These are phyloP conservation scores for Aspergillus oerlinghausenensis DNA, from an alignment of 2,329 filamentous ascomycete species.

Conservation along the genomic window DNA sequence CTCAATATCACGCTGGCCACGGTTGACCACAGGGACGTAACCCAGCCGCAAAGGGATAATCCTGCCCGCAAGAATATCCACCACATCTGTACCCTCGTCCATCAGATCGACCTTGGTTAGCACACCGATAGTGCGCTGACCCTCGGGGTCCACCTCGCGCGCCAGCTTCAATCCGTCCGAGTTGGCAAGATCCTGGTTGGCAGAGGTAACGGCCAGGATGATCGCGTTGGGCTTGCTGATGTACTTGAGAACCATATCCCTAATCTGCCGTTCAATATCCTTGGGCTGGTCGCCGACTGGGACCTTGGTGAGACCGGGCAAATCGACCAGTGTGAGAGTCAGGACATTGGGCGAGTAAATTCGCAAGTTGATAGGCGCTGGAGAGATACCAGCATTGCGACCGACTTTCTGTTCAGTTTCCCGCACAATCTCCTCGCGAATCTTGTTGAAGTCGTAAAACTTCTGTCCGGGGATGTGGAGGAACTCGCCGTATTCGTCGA, in stretches of 20 bases:
- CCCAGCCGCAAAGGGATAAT: conserved; percentile 93
- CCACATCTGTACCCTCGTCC: conserved; percentile 97
- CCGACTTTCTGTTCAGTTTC: conserved; percentile 97
- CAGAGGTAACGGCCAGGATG: conserved; percentile 90
- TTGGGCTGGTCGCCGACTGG: conserved; percentile 93
- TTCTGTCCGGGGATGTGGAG: conserved; percentile 96
- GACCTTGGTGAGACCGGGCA: conserved; percentile 94
- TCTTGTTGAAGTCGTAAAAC: conserved; percentile 97
- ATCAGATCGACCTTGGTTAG: conserved; percentile 98
- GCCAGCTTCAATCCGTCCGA: conserved; percentile 96
- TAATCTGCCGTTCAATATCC: conserved; percentile 95
- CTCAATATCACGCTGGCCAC: conserved; percentile 96
- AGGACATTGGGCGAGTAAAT: conserved; percentile 99
- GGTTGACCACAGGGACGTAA: conserved; percentile 96
- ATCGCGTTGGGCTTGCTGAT: conserved; percentile 98
- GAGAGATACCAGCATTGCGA: conserved; percentile 92
- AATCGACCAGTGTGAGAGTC: conserved; percentile 90
- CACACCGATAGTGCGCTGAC: conserved; percentile 96
- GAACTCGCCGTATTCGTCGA: conserved; percentile 98
- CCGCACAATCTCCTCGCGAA: conserved; percentile 92
- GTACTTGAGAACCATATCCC: conserved; percentile 97
- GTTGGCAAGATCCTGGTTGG: conserved; percentile 97
- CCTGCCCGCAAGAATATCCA: conserved; percentile 94
- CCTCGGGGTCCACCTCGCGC: conserved; percentile 93
- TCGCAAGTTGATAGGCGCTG: conserved; percentile 92